Base-by-base conservation (phyloP, 2,329 filamentous ascomycete species). In the Cylindrodendrum hubeiense region DNA sequence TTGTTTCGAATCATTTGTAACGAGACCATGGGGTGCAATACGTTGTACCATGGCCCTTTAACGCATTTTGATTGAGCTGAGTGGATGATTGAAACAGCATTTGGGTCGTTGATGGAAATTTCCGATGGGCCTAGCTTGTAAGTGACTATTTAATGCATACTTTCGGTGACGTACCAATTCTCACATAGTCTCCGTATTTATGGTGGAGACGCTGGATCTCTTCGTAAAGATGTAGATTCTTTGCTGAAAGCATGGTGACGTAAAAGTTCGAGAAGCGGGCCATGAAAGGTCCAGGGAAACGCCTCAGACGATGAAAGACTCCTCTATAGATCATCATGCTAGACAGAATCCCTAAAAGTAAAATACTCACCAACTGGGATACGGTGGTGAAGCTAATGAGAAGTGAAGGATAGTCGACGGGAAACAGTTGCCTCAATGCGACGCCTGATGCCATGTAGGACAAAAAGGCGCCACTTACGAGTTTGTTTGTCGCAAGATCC, bases 201-300 rank as follows among this genome's bases (percentile, higher is more conserved):
- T 65, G 17, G 30, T 68, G 66, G 19, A 68, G 64, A 5, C 26
- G 3, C 71, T 75, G 6, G 69, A 78, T 26, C 30, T 79, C 74
- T 5, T 69, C 43, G 46, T 65, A 75, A 3, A 75, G 62, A 5
- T 70, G 74, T 2, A 71, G 33, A 2, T 71, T 68, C 63, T 69
- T 73, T 6, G 67, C 58, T 6, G 64, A 66, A 6, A 70, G 70
- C 4, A 39, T 63, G 2, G 75, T 75, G 5, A 71, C 51, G 39
- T 72, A 71, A 3, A 67, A 67, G 13, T 74, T 76, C 6, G 70
- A 76, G 24, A 75, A 51, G 5, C 70, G 67, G 9, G 73, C 75
- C 10, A 56, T 9, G 30, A 76, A 75, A 1, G 76, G 76, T 0
- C 76, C 75, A 0, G 75, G 67, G 28, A 77, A 78, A 2, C 61